Evolutionary conservation across 805 yeast genomes (phyloP), one percentile per base, ranked within the genome.

Genomic region (Kluyveromyces siamensis): DNA sequence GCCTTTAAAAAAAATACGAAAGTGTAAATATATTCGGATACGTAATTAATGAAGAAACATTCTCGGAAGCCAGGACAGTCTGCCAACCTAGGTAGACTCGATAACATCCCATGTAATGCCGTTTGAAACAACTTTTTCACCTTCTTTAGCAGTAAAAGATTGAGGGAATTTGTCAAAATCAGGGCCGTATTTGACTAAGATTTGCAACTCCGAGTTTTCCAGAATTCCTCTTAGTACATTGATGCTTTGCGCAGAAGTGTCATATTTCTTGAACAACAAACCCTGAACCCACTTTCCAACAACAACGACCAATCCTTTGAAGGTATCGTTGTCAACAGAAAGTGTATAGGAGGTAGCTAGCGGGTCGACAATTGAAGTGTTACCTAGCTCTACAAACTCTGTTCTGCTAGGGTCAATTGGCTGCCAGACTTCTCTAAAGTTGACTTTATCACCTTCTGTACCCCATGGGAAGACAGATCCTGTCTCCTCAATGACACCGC

Each of bases 271-370:
- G 38, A 58, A 51, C 42, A 66, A 48, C 36, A 59, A 52, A 14
- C 70, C 70, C 51, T 66, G 70, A n/a, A 56, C 55, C 61, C 63
- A 61, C 39, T 55, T 59, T 41, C 69, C 70, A 30, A 61, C 63
- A 27, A 59, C 60, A 38, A 63, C 50, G 18, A 65, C 49, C 11
- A 66, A 38, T 37, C 70, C 70, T 33, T 51, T 50, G 44, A 49
- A 65, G 13, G 58, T 57, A 6, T 50, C 56, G 33, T 56, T 54
- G 18, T 54, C 57, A n/a, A 56, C 44, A 5, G 46, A 51, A 44
- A 57, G 49, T n/a, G 62, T 55, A 13, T 62, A 59, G 17, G 57
- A 59, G 13, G 44, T 42, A 25, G 56, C 51, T 6, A 37, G 47
- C n/a, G 50, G 48, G 13, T 47, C 40, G 2, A 43, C 45, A n/a